These are phyloP conservation scores for Pseudocercospora ulei DNA, from an alignment of 2,329 filamentous ascomycete species.

Conservation along the genomic window DNA sequence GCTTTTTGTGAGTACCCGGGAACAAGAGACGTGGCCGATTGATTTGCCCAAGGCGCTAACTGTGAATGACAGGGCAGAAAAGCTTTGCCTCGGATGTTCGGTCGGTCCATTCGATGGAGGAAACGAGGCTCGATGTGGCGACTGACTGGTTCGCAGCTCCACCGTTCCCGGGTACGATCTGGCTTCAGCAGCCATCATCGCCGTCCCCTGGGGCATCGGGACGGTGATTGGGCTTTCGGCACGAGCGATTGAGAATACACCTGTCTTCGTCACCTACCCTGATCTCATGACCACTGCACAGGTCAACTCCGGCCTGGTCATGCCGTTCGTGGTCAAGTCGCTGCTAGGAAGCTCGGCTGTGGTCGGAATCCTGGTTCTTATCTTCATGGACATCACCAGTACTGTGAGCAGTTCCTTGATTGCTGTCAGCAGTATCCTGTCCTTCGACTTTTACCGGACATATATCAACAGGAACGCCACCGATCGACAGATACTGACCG, in stretches of 20 bases:
- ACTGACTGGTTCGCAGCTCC: constrained; percentile 21
- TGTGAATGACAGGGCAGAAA: constrained; percentile 44
- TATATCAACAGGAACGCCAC: constrained; percentile 43
- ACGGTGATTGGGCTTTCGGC: constrained; percentile 42
- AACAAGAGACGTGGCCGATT: too few species aligned
- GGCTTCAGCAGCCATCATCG: constrained; percentile 41
- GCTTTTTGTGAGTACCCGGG: constrained; percentile 41
- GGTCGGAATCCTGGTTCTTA: constrained; percentile 40
- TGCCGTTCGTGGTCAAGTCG: constrained; percentile 41
- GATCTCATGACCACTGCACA: constrained; percentile 36
- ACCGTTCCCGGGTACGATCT: constrained; percentile 44
- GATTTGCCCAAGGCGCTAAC: too few species aligned
- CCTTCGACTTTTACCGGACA: constrained; percentile 44
- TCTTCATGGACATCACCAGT: constrained; percentile 46
- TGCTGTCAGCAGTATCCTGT: constrained; percentile 44
- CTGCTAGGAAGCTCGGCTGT: constrained; percentile 39
- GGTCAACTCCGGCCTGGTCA: constrained; percentile 40
- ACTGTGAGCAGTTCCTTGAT: constrained; percentile 46
- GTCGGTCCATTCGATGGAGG: too few species aligned
- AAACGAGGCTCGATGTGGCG: too few species aligned
- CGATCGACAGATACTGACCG: constrained; percentile 38
- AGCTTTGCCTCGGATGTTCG: constrained; percentile 43
- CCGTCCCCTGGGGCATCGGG: constrained; percentile 42
- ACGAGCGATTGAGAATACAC: constrained; percentile 40
- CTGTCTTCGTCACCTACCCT: constrained; percentile 41